Percentiles rank a stretch among this genome's conserved stretches.
phyloP scores from a whole-genome alignment of 768 basidiomycete species.

The Mycena filopes region DNA sequence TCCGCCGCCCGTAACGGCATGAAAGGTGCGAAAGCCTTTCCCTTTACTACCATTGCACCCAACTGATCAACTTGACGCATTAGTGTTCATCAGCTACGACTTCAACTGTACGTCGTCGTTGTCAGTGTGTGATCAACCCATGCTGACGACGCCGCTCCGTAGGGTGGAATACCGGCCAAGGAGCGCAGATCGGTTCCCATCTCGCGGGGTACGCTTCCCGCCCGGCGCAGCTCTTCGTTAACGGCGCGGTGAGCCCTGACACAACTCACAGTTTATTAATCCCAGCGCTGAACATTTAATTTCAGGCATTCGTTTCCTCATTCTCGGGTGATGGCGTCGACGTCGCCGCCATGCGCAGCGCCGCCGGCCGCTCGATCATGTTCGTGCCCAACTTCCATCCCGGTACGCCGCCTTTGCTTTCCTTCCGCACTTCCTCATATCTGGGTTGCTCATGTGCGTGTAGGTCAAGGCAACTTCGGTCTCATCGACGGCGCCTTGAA shows the following conservation, averaged over 20 bases:
- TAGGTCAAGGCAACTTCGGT: slow-evolving; percentile 24
- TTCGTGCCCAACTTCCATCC: slow-evolving; percentile 34
- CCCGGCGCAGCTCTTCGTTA: slow-evolving; percentile 50
- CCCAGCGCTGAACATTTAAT: background rate
- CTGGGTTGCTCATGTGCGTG: background rate
- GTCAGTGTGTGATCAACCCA: background rate
- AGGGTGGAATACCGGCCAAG: slow-evolving; percentile 37
- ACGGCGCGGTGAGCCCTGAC: slow-evolving; percentile 39
- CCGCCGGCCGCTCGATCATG: slow-evolving; percentile 24
- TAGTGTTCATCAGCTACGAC: slow-evolving; percentile 33
- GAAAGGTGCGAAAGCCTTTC: slow-evolving; percentile 44
- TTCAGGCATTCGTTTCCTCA: slow-evolving; percentile 50
- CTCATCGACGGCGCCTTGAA: slow-evolving; percentile 31
- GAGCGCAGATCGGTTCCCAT: slow-evolving; percentile 44
- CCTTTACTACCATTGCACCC: background rate
- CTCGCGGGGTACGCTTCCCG: slow-evolving; percentile 49
- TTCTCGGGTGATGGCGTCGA: slow-evolving; percentile 54
- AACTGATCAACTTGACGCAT: slow-evolving; percentile 3
- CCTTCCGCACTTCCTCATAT: too few relatives aligned
- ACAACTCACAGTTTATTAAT: background rate
- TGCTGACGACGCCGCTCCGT: background rate
- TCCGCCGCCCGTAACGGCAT: slow-evolving; percentile 44
- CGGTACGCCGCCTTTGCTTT: background rate
- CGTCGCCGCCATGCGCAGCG: slow-evolving; percentile 23
- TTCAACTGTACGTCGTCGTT: slow-evolving; percentile 30